These are phyloP conservation scores for Albatrellus ellisii DNA, from an alignment of 768 basidiomycete species.

Conservation along the genomic window DNA sequence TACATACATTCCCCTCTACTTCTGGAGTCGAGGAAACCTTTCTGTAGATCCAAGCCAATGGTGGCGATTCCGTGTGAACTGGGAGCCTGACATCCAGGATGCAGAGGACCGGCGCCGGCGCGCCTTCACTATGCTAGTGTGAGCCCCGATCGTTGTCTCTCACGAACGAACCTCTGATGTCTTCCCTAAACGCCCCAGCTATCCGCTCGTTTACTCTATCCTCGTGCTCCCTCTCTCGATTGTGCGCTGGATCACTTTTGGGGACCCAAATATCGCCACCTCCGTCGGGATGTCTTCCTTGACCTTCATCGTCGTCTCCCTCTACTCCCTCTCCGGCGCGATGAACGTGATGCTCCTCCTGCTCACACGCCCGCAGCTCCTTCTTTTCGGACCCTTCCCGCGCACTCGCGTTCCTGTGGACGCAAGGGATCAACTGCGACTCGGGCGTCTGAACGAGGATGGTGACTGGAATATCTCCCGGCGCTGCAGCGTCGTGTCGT, in stretches of 20 bases:
- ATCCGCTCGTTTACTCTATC: constrained; percentile 26
- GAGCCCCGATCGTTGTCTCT: not conserved
- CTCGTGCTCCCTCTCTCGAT: constrained; percentile 27
- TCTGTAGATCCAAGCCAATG: constrained; percentile 19
- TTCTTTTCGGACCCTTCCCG: constrained; percentile 17
- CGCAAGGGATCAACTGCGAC: not conserved
- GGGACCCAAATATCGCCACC: too few relatives aligned
- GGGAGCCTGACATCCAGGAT: constrained; percentile 2
- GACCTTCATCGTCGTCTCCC: constrained; percentile 20
- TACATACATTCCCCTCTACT: constrained; percentile 24
- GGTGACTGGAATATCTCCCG: not conserved
- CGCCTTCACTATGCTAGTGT: constrained; percentile 19
- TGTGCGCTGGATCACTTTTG: constrained; percentile 27
- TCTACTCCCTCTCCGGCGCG: constrained; percentile 28
- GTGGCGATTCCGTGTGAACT: constrained; percentile 21
- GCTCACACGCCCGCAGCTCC: constrained; percentile 22
- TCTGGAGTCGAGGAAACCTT: constrained; percentile 25
- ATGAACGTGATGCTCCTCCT: constrained; percentile 28
- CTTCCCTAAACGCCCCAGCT: constrained; percentile 16
- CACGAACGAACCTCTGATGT: not conserved
- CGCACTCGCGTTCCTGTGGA: not conserved
- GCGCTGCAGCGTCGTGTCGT: not conserved
- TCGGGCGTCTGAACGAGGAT: not conserved
- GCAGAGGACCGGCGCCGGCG: constrained; percentile 2
- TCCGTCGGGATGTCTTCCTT: constrained; percentile 17